phyloP scores from a whole-genome alignment of 371 early-diverging fungal species.

The Dichotomocladium elegans region DNA sequence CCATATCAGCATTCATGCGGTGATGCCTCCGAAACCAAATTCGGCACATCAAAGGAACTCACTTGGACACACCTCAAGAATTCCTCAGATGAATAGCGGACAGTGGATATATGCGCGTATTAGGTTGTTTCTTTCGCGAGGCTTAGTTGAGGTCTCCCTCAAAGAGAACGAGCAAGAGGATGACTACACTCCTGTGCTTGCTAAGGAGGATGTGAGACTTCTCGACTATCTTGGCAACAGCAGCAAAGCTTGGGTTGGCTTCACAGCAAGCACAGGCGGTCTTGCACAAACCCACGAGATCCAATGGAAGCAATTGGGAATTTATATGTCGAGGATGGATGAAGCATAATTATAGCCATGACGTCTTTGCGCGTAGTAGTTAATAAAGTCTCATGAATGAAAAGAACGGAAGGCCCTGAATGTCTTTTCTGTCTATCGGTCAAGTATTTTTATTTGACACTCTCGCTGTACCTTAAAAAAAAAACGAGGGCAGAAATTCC shows the following conservation, averaged over 20 bases:
- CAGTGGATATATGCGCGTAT: conserved; percentile 25
- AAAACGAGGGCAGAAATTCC: too few species aligned
- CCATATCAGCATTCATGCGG: conserved; percentile 49
- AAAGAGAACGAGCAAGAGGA: conserved; percentile 7
- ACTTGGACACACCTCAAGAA: conserved; percentile 32
- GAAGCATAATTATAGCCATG: too few species aligned
- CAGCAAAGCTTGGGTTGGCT: conserved; percentile 34
- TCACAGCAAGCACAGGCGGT: conserved; percentile 57
- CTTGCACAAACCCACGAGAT: conserved; percentile 45
- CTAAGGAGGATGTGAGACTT: conserved; percentile 4
- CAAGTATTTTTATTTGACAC: too few species aligned
- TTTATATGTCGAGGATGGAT: too few species aligned
- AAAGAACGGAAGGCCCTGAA: too few species aligned
- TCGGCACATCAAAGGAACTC: conserved; percentile 46
- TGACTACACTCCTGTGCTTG: conserved; percentile 21
- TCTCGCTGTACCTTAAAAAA: too few species aligned
- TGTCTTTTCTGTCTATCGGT: too few species aligned
- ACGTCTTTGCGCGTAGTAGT: too few species aligned
- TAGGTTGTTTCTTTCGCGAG: conserved; percentile 4
- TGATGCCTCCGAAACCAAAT: conserved; percentile 22
- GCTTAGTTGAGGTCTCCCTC: conserved; percentile 14
- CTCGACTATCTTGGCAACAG: conserved; percentile 14
- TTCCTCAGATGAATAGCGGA: conserved; percentile 37
- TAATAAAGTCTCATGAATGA: too few species aligned
- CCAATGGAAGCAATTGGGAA: conserved; percentile 4